Evolutionary conservation across 2,329 filamentous ascomycete species (phyloP).

Genomic region (Zasmidium citrigriseum): DNA sequence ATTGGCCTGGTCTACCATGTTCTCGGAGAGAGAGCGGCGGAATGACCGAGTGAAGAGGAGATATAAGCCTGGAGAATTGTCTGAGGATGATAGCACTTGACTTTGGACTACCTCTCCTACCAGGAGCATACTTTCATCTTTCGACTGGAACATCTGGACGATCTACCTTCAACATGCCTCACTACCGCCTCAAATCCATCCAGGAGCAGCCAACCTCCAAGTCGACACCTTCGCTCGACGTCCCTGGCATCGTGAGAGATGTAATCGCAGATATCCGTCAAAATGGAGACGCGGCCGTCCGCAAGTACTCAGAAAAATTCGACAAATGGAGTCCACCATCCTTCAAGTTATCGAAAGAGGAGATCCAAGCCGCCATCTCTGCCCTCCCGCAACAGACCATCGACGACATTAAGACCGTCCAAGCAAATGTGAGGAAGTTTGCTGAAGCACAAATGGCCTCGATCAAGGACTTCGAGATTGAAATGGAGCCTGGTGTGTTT

Average conservation of each 20-base stretch:
- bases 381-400: background rate
- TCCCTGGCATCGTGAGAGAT: background rate
- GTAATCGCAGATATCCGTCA: background rate
- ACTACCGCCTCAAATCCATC: background rate
- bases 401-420: background rate
- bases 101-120: no score
- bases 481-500: background rate
- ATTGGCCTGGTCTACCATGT: no score
- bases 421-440: background rate
- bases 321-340: background rate
- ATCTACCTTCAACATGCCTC: background rate
- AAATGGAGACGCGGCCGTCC: background rate
- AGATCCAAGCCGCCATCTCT: background rate
- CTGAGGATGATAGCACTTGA: no score
- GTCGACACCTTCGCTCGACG: background rate
- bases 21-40: no score
- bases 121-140: no score
- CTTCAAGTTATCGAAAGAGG: background rate
- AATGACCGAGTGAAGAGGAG: no score
- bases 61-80: no score
- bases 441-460: background rate
- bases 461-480: background rate
- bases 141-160: no score
- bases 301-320: background rate
- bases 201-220: background rate